phyloP scores from a whole-genome alignment of 495 filamentous ascomycete genomes.

The Trypethelium eluteriae region DNA sequence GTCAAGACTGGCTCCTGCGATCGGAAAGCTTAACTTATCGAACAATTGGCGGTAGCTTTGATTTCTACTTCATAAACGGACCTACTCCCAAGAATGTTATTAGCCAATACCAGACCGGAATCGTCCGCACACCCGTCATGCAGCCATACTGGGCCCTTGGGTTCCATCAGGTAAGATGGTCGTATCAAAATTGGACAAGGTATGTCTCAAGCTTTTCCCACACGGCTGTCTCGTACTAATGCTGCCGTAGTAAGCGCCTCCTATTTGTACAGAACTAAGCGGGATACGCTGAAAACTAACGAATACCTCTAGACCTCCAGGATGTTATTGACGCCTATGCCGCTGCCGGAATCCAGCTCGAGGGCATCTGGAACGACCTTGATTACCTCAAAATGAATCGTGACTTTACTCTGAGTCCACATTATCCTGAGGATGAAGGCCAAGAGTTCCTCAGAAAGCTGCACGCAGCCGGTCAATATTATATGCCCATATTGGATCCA shows the following conservation, averaged over 20 bases:
- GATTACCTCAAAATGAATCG: conserved; percentile 24
- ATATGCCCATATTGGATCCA: conserved; percentile 23
- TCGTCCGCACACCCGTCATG: conserved; percentile 19
- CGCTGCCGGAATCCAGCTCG: conserved; percentile 20
- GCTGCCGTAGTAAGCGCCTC: conserved; percentile 56
- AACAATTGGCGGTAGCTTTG: conserved; percentile 26
- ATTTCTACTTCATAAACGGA: conserved; percentile 25
- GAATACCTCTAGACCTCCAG: conserved; percentile 46
- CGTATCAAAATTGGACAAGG: conserved; percentile 21
- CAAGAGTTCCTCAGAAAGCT: conserved; percentile 19
- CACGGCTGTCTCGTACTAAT: conserved; percentile 26
- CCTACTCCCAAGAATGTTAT: conserved; percentile 21
- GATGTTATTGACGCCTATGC: conserved; percentile 23
- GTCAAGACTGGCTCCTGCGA: conserved; percentile 26
- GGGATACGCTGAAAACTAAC: conserved; percentile 74
- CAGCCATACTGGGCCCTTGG: conserved; percentile 23
- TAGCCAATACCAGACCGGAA: conserved; percentile 20
- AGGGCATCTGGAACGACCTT: conserved; percentile 23
- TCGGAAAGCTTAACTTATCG: conserved; percentile 23
- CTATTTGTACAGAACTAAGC: conserved; percentile 73
- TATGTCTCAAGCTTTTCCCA: not conserved
- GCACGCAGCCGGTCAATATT: conserved; percentile 23
- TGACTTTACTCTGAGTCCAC: conserved; percentile 19
- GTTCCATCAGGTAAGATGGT: conserved; percentile 19
- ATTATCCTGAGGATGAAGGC: conserved; percentile 18